A percentile compares a stretch with the other conserved stretches of the same genome.
phyloP scores from a whole-genome alignment of 169 alveolate species.

The Babesia ovis region DNA sequence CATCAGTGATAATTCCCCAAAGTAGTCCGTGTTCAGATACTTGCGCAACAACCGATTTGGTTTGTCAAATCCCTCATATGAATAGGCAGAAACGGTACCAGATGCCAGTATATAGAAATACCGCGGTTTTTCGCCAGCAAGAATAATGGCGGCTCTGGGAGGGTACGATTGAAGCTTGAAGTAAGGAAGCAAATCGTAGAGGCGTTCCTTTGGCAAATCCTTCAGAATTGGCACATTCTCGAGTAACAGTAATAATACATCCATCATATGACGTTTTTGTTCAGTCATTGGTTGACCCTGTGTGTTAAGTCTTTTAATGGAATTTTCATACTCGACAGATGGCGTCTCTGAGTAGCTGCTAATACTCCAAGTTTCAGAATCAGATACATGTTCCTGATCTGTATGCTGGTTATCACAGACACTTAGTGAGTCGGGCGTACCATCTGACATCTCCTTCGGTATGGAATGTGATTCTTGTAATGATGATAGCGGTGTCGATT shows the following conservation, averaged over 20 bases:
- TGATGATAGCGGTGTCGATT: too few species aligned
- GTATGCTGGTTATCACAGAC: too few species aligned
- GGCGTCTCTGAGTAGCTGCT: not conserved
- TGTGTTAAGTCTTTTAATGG: not conserved
- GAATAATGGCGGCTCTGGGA: slow-evolving; percentile 71
- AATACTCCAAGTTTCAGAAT: not conserved
- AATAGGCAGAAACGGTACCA: slow-evolving; percentile 75
- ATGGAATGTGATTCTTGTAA: too few species aligned
- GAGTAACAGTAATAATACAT: slow-evolving; percentile 37
- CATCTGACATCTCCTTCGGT: too few species aligned
- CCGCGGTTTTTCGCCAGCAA: slow-evolving; percentile 77
- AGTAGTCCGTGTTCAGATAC: slow-evolving; percentile 67
- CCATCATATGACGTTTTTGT: slow-evolving; percentile 42
- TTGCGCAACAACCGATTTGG: slow-evolving; percentile 53
- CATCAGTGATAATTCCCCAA: slow-evolving; percentile 74
- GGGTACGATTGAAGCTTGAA: slow-evolving; percentile 54
- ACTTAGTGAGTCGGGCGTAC: too few species aligned
- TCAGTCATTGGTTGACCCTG: slow-evolving; percentile 5
- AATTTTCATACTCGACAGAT: not conserved
- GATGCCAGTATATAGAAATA: slow-evolving; percentile 73
- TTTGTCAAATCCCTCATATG: slow-evolving; percentile 65
- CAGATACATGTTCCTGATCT: too few species aligned
- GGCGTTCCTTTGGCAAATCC: slow-evolving; percentile 48
- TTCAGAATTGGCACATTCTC: slow-evolving; percentile 54
- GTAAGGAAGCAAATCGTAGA: slow-evolving; percentile 22